Evolutionary conservation across 2,329 filamentous ascomycete species (phyloP).

Genomic region (Colletotrichum musicola): DNA sequence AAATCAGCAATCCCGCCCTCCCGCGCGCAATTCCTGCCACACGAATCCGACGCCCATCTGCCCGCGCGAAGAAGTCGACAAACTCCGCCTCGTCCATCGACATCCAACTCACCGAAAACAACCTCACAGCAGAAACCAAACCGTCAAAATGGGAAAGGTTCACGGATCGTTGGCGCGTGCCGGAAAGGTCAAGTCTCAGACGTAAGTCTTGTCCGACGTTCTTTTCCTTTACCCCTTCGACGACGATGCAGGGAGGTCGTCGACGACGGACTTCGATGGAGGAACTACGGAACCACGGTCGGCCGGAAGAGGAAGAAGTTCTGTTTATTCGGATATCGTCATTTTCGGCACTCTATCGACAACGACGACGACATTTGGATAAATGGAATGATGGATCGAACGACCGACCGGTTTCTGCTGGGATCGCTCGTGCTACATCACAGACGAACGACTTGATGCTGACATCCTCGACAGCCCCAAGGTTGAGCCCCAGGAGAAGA

Average conservation of each 20-base stretch:
- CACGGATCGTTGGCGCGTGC: constrained; percentile 95
- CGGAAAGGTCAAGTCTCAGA: constrained; percentile 98
- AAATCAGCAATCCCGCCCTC: constrained; percentile 29
- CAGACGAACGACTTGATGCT: constrained; percentile 17
- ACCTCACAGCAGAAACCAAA: constrained; percentile 38
- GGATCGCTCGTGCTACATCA: not conserved
- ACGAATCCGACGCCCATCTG: constrained; percentile 30
- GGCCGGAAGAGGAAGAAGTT: not conserved
- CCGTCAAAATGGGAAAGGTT: constrained; percentile 59
- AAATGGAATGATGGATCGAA: not conserved
- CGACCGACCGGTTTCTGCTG: not conserved
- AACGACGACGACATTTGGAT: not conserved
- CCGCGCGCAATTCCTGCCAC: constrained; percentile 6
- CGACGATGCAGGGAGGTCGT: constrained; percentile 22
- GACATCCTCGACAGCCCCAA: constrained; percentile 49
- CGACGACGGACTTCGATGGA: constrained; percentile 12
- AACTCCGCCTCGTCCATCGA: constrained; percentile 24
- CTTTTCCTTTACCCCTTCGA: not conserved
- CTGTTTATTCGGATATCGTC: not conserved
- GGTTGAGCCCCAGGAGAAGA: constrained; percentile 94
- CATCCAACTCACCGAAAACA: constrained; percentile 37
- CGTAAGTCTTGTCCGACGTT: constrained; percentile 54
- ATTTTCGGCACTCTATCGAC: not conserved
- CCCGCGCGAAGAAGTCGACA: constrained; percentile 18
- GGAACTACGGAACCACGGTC: not conserved